Conservation (phyloP, 2,329 filamentous ascomycete species). For the Xylariaceae sp. region DNA sequence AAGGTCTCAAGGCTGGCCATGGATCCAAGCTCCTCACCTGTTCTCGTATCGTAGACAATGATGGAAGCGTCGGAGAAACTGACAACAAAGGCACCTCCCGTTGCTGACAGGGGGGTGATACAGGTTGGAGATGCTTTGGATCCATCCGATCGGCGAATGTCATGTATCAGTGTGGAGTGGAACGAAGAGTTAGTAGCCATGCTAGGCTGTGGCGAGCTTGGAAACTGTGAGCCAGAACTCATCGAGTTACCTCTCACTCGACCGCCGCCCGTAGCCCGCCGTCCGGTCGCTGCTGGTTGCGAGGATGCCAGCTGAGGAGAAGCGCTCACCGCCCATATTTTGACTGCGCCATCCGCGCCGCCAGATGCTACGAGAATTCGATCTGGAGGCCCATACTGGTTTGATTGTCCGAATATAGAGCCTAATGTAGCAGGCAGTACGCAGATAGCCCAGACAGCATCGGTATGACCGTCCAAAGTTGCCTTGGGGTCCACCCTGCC, state of each 20-base stretch:
- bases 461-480: conserved; percentile 87
- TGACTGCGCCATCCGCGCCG: conserved; percentile 83
- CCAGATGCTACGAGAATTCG: conserved; percentile 88
- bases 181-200: conserved; percentile 83
- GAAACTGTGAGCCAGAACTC: conserved; percentile 89
- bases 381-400: conserved; percentile 74
- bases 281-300: conserved; percentile 58
- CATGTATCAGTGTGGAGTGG: conserved; percentile 81
- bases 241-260: conserved; percentile 87
- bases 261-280: conserved; percentile 59
- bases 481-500: conserved; percentile 93
- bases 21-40: conserved; percentile 82
- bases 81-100: conserved; percentile 86
- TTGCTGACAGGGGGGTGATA: conserved; percentile 80
- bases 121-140: conserved; percentile 75
- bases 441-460: conserved; percentile 93
- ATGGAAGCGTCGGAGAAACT: conserved; percentile 88
- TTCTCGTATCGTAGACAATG: conserved; percentile 86
- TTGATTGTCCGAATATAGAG: conserved; percentile 72
- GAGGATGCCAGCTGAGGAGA: conserved; percentile 83
- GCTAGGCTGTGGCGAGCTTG: conserved; percentile 83
- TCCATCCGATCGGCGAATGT: conserved; percentile 67
- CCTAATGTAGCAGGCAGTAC: conserved; percentile 82
- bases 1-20: conserved; percentile 97
- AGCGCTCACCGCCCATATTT: conserved; percentile 90